Conservation (phyloP, 2,329 filamentous ascomycete species). For the Akanthomyces lecanii region DNA sequence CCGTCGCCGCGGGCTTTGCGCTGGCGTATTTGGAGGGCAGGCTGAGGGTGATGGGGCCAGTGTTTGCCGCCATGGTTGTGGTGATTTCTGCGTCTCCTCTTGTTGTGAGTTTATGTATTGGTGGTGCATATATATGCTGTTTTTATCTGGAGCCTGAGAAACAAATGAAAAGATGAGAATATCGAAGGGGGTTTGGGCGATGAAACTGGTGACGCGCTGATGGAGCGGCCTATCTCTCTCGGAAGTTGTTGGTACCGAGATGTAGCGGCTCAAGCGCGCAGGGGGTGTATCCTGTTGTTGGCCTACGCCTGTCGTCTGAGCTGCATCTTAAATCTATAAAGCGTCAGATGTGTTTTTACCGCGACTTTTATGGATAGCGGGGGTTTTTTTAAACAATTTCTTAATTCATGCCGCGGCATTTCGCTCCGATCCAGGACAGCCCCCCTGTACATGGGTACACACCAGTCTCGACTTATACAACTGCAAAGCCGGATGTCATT, state of each 20-base stretch:
- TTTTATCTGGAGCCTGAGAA: not conserved
- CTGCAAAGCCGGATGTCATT: too few species aligned
- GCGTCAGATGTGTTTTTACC: too few species aligned
- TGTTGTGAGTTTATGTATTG: not conserved
- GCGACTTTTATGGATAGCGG: too few species aligned
- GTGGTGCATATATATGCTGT: not conserved
- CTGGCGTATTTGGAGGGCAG: slow-evolving; percentile 10
- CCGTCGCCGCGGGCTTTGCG: not conserved
- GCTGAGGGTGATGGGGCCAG: slow-evolving; percentile 9
- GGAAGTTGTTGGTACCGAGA: slow-evolving; percentile 8
- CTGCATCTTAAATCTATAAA: too few species aligned
- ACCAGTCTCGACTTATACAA: too few species aligned
- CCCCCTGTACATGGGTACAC: too few species aligned
- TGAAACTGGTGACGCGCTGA: not conserved
- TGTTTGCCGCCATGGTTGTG: not conserved
- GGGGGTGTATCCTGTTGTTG: not conserved
- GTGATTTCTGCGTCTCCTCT: not conserved
- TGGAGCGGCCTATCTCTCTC: not conserved
- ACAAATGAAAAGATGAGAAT: not conserved
- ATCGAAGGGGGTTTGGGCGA: not conserved
- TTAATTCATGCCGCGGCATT: too few species aligned
- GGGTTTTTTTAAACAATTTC: too few species aligned
- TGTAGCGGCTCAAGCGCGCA: not conserved
- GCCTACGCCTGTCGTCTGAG: too few species aligned
- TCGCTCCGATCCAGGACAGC: too few species aligned